phyloP scores from a whole-genome alignment of 495 filamentous ascomycete genomes.

The Collariella sp. region DNA sequence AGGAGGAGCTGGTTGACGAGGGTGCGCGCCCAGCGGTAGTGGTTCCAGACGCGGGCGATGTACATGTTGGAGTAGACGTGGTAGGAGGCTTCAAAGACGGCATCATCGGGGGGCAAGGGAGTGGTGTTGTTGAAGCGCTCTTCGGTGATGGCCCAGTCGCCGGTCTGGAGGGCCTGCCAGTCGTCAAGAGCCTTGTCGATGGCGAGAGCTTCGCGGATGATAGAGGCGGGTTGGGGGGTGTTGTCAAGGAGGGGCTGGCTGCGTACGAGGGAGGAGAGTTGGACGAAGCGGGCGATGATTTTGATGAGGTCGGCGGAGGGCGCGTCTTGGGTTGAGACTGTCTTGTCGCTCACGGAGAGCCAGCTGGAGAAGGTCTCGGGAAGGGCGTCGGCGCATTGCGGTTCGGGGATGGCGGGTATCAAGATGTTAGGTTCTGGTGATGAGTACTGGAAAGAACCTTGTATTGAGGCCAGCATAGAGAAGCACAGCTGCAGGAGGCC shows the following conservation, averaged over 20 bases:
- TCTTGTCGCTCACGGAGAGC: constrained; percentile 23
- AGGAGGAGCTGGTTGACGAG: constrained; percentile 47
- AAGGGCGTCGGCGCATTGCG: constrained; percentile 23
- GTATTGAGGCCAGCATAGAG: constrained; percentile 31
- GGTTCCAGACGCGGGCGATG: constrained; percentile 52
- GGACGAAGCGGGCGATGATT: constrained; percentile 27
- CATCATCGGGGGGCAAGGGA: constrained; percentile 30
- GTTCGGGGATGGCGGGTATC: constrained; percentile 14
- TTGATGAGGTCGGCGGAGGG: constrained; percentile 27
- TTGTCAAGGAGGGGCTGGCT: constrained; percentile 27
- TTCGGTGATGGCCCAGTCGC: constrained; percentile 25
- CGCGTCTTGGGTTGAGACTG: constrained; percentile 19
- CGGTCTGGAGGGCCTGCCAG: constrained; percentile 26
- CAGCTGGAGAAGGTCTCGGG: constrained; percentile 32
- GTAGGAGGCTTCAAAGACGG: constrained; percentile 49
- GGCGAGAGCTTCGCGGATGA: constrained; percentile 26
- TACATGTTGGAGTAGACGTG: constrained; percentile 52
- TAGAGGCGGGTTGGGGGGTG: constrained; percentile 18
- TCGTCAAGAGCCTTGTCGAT: constrained; percentile 29
- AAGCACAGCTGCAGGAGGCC: constrained; percentile 37
- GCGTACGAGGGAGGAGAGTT: constrained; percentile 24
- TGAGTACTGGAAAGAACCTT: constrained; percentile 12
- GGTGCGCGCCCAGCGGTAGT: constrained; percentile 54
- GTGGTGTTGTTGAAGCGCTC: constrained; percentile 8
- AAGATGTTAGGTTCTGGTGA: constrained; percentile 15